A percentile compares a stretch with the other conserved stretches of the same genome.
phyloP scores from a whole-genome alignment of 1,284 basidiomycete species.

The Kwoniella shivajii region DNA sequence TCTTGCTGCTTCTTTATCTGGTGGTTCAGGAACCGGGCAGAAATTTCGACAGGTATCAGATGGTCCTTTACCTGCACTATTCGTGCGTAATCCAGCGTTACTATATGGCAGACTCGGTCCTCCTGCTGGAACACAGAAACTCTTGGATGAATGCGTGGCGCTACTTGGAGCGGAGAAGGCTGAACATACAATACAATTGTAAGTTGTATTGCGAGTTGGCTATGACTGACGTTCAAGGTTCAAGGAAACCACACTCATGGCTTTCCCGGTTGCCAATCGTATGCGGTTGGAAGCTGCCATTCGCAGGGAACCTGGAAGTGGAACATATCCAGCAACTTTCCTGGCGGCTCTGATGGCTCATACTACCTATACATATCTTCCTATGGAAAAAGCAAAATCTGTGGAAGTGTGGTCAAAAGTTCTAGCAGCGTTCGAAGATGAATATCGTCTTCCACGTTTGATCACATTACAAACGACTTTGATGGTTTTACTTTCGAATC shows the following conservation, averaged over 20 bases:
- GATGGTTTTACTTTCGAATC: conserved; percentile 32
- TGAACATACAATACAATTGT: background rate
- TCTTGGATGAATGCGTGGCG: background rate
- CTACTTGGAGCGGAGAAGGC: background rate
- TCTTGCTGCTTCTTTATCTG: background rate
- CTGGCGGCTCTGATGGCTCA: conserved; percentile 3
- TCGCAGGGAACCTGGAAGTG: conserved; percentile 2
- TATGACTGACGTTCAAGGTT: background rate
- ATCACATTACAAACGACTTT: conserved; percentile 41
- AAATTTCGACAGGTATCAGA: conserved; percentile 12
- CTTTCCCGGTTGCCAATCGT: conserved; percentile 8
- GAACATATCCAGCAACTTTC: conserved; percentile 5
- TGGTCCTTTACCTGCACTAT: conserved; percentile 4
- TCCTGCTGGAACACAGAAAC: conserved; percentile 1
- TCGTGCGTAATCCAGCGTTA: conserved; percentile 11
- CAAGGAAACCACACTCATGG: conserved; percentile 6
- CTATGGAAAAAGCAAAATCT: background rate
- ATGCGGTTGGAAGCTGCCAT: conserved; percentile 10
- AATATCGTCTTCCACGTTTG: conserved; percentile 44
- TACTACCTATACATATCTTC: conserved; percentile 3
- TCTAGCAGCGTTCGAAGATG: conserved; percentile 38
- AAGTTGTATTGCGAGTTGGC: background rate
- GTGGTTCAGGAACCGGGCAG: background rate
- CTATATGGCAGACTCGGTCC: conserved; percentile 6
- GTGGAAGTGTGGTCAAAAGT: conserved; percentile 4